Percentiles rank a stretch among this genome's conserved stretches.
phyloP scores from a whole-genome alignment of 306 rosid species.

The Hippophae gyantsensis region DNA sequence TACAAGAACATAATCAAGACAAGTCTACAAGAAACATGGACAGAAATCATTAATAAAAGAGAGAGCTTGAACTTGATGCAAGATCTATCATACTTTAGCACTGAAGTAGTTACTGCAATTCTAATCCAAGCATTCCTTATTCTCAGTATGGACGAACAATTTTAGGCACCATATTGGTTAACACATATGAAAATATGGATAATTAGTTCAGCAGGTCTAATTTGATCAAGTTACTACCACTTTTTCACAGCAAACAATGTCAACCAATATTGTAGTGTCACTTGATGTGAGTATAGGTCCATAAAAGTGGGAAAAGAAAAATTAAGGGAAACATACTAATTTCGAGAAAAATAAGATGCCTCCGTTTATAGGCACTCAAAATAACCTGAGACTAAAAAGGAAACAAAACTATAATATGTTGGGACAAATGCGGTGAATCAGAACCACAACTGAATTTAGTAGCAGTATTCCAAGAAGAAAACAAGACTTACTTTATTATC shows the following conservation, averaged over 20 bases:
- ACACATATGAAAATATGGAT: too few species aligned
- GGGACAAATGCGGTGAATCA: not conserved
- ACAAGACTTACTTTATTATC: constrained; percentile 27
- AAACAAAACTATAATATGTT: not conserved
- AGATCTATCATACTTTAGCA: not conserved
- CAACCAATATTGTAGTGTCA: too few species aligned
- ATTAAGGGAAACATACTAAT: too few species aligned
- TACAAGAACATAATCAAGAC: not conserved
- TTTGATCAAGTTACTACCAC: too few species aligned
- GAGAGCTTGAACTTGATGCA: not conserved
- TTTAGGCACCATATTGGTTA: too few species aligned
- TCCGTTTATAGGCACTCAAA: not conserved
- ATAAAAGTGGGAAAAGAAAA: too few species aligned
- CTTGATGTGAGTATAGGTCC: too few species aligned
- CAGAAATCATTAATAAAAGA: not conserved
- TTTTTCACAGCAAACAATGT: too few species aligned
- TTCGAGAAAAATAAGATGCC: too few species aligned
- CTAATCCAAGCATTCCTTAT: not conserved
- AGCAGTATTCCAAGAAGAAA: constrained; percentile 6
- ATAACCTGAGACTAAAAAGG: not conserved
- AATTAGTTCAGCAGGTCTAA: too few species aligned
- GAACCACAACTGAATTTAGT: not conserved
- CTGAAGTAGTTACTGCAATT: not conserved
- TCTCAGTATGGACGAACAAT: too few species aligned
- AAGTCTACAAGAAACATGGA: not conserved